Evolutionary conservation across 139 green algal genomes (phyloP).

Genomic region (Chlorella vulgaris): DNA sequence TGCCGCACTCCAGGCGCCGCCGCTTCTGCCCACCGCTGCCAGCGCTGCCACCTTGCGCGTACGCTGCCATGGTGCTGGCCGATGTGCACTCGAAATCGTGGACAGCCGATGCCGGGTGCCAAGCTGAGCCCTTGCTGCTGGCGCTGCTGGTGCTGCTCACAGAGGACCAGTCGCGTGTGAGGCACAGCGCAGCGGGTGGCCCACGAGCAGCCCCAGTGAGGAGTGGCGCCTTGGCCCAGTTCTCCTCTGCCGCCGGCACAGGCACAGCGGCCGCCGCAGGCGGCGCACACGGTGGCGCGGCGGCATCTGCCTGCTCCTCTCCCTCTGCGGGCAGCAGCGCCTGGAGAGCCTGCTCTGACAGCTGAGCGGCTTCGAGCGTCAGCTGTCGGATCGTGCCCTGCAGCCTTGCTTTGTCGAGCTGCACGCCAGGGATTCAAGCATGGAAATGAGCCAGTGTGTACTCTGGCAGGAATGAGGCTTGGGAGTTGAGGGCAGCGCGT

Average conservation of each 20-base stretch:
- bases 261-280: neutral
- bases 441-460: too few relatives aligned
- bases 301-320: neutral
- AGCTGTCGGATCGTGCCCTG: slow-evolving; percentile 14
- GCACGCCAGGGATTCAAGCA: neutral
- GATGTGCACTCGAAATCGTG: neutral
- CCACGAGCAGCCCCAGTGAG: neutral
- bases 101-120: neutral
- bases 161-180: neutral
- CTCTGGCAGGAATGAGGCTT: neutral
- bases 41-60: neutral
- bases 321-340: neutral
- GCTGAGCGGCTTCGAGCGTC: neutral
- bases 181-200: neutral
- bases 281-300: neutral
- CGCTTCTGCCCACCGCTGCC: slow-evolving; percentile 15
- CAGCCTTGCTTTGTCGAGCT: slow-evolving; percentile 18
- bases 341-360: neutral
- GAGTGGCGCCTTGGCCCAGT: neutral
- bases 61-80: neutral
- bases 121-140: neutral
- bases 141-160: neutral
- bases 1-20: slow-evolving; percentile 1
- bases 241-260: neutral
- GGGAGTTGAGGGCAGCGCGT: too few relatives aligned